phyloP scores from a whole-genome alignment of 2,329 filamentous ascomycete genomes.

The Arachnomyces sp. region DNA sequence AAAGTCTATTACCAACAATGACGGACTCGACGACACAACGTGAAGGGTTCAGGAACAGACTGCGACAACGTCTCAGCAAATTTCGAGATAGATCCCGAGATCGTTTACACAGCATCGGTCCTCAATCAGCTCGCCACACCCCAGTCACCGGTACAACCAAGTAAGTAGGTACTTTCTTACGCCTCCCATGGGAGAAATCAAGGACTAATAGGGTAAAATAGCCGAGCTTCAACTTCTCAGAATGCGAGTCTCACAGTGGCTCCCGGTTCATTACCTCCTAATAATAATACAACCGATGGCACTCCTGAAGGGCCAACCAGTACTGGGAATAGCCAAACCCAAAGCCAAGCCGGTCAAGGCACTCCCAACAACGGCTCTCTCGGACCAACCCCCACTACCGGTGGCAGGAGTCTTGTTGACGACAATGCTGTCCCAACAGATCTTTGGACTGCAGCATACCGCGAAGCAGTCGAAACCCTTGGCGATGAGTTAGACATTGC shows the following conservation, averaged over 20 bases:
- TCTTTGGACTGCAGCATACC: constrained; percentile 23
- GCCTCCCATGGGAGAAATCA: constrained; percentile 2
- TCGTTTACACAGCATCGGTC: background rate
- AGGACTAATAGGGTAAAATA: background rate
- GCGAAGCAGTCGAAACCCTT: constrained; percentile 20
- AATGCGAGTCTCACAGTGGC: constrained; percentile 1
- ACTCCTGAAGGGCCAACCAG: background rate
- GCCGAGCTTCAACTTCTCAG: background rate
- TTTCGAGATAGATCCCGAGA: constrained; percentile 3
- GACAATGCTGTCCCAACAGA: constrained; percentile 10
- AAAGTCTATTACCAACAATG: constrained; percentile 3
- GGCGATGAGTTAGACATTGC: constrained; percentile 18
- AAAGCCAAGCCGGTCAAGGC: background rate
- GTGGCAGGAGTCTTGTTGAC: background rate
- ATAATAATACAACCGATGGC: background rate
- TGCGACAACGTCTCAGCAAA: background rate
- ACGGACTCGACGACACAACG: background rate
- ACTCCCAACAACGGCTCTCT: background rate
- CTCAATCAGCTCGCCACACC: constrained; percentile 1
- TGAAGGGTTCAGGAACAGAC: constrained; percentile 1
- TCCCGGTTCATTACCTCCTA: constrained; percentile 3
- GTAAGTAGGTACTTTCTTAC: constrained; percentile 6
- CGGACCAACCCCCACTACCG: constrained; percentile 1
- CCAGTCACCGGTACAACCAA: constrained; percentile 3
- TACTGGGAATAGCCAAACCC: constrained; percentile 1